phyloP scores from a whole-genome alignment of 2,329 filamentous ascomycete genomes.

The Neopestalotiopsis clavispora region DNA sequence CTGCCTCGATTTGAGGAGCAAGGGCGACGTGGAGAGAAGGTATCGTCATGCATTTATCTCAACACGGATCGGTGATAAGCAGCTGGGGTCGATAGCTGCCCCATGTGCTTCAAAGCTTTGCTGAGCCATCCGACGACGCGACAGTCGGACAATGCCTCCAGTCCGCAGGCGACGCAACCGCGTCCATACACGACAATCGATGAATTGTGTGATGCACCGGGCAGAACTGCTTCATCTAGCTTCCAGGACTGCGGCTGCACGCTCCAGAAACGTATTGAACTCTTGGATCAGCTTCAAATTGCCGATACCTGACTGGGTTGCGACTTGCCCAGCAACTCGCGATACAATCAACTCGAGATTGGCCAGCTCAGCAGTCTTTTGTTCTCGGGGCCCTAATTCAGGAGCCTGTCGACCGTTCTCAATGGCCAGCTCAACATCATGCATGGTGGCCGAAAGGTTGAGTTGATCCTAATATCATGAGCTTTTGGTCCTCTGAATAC shows the following conservation, averaged over 20 bases:
- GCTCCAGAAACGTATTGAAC: conserved; percentile 69
- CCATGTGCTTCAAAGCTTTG: neutral
- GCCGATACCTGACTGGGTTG: conserved; percentile 53
- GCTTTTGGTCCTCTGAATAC: neutral
- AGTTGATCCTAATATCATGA: conserved; percentile 46
- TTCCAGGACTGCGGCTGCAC: conserved; percentile 62
- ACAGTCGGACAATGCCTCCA: neutral
- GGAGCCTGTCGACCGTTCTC: conserved; percentile 55
- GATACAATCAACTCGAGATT: conserved; percentile 64
- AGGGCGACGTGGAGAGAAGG: neutral
- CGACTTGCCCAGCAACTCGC: conserved; percentile 58
- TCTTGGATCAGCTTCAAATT: conserved; percentile 61
- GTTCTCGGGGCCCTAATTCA: conserved; percentile 48
- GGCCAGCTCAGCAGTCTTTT: conserved; percentile 55
- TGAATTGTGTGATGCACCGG: neutral
- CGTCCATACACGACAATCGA: neutral
- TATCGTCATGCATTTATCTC: neutral
- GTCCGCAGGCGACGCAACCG: neutral
- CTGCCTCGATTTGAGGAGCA: neutral
- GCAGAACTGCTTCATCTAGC: conserved; percentile 28
- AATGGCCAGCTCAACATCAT: conserved; percentile 65
- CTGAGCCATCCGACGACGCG: neutral
- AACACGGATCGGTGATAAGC: neutral
- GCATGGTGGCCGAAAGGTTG: conserved; percentile 61
- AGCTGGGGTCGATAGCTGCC: neutral